Percentiles rank a stretch among this genome's conserved stretches.
These are phyloP conservation scores for Cyclanthera cordifolia DNA, from an alignment of 306 rosid genomes.

Conservation along the genomic window DNA sequence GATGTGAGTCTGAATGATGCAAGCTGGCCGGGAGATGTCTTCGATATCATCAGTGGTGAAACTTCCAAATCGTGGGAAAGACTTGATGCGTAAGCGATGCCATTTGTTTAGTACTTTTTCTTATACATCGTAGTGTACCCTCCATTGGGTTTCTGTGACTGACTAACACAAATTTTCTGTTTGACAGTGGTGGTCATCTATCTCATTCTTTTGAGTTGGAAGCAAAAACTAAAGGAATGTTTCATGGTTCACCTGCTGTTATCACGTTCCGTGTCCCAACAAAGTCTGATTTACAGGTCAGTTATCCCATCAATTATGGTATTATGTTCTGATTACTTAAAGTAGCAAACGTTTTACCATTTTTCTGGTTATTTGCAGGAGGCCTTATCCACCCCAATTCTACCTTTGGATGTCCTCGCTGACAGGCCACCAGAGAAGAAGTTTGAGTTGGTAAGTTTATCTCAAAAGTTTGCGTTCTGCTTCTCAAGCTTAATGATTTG, in stretches of 20 bases:
- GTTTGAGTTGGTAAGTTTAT: slow-evolving; percentile 60
- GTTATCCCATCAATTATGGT: background rate
- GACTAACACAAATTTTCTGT: background rate
- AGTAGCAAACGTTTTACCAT: background rate
- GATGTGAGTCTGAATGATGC: slow-evolving; percentile 73
- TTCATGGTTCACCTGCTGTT: slow-evolving; percentile 63
- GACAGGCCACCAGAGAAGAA: slow-evolving; percentile 88
- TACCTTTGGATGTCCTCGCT: slow-evolving; percentile 83
- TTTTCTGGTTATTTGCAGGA: slow-evolving; percentile 28
- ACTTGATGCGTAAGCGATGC: slow-evolving; percentile 73
- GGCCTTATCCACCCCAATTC: slow-evolving; percentile 72
- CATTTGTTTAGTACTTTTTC: background rate
- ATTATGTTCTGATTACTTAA: background rate
- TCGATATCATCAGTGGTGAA: slow-evolving; percentile 53
- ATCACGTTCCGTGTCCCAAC: slow-evolving; percentile 83
- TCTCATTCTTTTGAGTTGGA: slow-evolving; percentile 84
- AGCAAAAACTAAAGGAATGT: slow-evolving; percentile 60
- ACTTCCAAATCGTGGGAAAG: slow-evolving; percentile 81
- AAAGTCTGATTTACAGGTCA: slow-evolving; percentile 75
- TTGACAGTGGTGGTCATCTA: slow-evolving; percentile 58
- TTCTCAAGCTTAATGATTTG: slow-evolving; percentile 17
- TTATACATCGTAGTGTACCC: slow-evolving; percentile 8
- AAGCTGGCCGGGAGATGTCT: slow-evolving; percentile 62
- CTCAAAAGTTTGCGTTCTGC: background rate
- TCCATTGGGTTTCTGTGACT: slow-evolving; percentile 10